phyloP scores from a whole-genome alignment of 495 filamentous ascomycete genomes.

The Thozetella sp. region DNA sequence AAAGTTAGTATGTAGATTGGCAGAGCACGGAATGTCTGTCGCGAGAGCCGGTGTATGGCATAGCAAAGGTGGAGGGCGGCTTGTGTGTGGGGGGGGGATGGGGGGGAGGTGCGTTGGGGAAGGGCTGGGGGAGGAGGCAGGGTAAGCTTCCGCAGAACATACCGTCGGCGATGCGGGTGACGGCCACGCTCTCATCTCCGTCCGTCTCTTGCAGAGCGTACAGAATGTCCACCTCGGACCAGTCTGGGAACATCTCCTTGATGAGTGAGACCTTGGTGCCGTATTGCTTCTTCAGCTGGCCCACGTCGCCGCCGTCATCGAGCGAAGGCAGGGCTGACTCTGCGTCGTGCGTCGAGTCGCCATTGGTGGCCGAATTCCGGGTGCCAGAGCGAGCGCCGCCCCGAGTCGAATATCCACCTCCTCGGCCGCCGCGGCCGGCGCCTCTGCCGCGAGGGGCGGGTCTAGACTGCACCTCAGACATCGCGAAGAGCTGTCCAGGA shows the following conservation, averaged over 20 bases:
- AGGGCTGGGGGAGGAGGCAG: neutral
- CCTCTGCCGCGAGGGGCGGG: slow-evolving; percentile 52
- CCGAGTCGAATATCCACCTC: slow-evolving; percentile 77
- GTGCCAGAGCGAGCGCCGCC: slow-evolving; percentile 63
- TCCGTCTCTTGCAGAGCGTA: slow-evolving; percentile 90
- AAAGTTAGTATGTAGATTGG: slow-evolving; percentile 22
- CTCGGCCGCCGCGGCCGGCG: slow-evolving; percentile 62
- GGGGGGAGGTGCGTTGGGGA: slow-evolving; percentile 7
- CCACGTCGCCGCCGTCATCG: slow-evolving; percentile 90
- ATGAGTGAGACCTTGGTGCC: slow-evolving; percentile 70
- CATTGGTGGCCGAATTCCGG: slow-evolving; percentile 44
- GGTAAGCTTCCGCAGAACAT: slow-evolving; percentile 29
- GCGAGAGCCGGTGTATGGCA: neutral
- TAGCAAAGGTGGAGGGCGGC: neutral
- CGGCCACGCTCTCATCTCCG: slow-evolving; percentile 82
- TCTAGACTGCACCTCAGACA: slow-evolving; percentile 94
- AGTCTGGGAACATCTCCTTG: slow-evolving; percentile 89
- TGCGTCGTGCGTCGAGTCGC: slow-evolving; percentile 61
- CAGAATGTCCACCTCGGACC: slow-evolving; percentile 90
- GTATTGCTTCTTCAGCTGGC: slow-evolving; percentile 88
- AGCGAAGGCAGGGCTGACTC: slow-evolving; percentile 47
- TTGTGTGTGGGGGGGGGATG: slow-evolving; percentile 1
- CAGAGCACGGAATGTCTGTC: slow-evolving; percentile 8
- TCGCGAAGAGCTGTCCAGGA: slow-evolving; percentile 46
- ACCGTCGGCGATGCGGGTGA: slow-evolving; percentile 93